Base-by-base conservation (phyloP, 2,329 filamentous ascomycete genomes). In the Alternaria sp. region DNA sequence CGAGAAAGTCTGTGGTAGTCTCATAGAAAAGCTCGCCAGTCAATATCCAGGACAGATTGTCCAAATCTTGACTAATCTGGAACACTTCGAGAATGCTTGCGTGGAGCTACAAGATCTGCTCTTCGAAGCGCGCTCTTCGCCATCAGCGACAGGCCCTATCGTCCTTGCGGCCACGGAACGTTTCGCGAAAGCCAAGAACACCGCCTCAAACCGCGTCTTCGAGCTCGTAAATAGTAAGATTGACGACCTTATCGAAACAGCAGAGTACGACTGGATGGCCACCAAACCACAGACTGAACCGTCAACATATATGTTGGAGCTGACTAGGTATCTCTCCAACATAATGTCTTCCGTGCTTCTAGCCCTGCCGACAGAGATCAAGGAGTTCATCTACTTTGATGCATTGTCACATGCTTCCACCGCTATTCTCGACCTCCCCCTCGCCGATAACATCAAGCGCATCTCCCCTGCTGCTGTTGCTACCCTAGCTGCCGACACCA, bases 191-290 rank as follows among this genome's bases (percentile, higher is more conserved):
- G 94, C 96, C 75, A 97, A 97, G 81, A 97, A 98, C 81, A 93
- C 91, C 1, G 95, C 95, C 0, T 94, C 97, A 75, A 97, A 97
- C 80, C 91, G 96, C 34, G 98, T 99, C 59, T 99, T 99, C 74
- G 96, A 99, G 80, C 86, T 99, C 0, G 95, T 99, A 64, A 98
- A 99, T 81, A 96, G 92, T 58, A 99, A 99, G 82, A 98, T 99
- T 70, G 94, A 98, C 74, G 95, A 99, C 75, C 86, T 99, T 11
- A 91, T 99, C 55, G 94, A 97, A 71, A 98, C 94, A 0, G 94
- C 95, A 32, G 95, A 99, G 79, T 99, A 99, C 75, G 93, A 98
- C 77, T 99, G 95, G 86, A 87, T 86, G 78, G 83, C 86, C 7
- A 83, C 85, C 4, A 87, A 84, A 7, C 81, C 87, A 24, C 87